phyloP scores from a whole-genome alignment of 345 rosid species.

The Eucalyptus melliodora region DNA sequence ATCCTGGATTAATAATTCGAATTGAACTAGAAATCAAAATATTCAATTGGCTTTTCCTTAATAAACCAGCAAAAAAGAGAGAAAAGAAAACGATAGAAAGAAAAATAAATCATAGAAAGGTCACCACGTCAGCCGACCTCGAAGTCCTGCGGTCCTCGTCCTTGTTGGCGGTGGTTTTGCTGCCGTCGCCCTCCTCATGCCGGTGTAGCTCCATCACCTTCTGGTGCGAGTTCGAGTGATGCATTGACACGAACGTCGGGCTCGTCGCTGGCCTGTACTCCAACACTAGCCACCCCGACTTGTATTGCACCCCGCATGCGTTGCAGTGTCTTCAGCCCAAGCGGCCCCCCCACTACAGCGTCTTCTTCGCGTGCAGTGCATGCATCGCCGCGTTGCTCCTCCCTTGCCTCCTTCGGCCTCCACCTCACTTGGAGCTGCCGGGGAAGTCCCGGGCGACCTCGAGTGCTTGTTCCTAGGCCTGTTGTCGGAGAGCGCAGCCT shows the following conservation, averaged over 20 bases:
- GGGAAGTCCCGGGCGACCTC: neutral
- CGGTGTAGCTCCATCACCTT: neutral
- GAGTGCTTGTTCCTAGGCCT: neutral
- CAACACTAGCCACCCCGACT: no score
- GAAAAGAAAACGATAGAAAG: neutral
- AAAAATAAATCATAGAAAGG: neutral
- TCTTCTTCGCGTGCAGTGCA: no score
- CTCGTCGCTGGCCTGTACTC: neutral
- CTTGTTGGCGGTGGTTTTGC: neutral
- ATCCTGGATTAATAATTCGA: neutral
- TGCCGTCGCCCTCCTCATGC: neutral
- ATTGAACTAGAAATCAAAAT: neutral
- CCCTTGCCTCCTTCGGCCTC: neutral
- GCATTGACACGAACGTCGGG: neutral
- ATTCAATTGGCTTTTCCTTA: neutral
- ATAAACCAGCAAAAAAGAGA: neutral
- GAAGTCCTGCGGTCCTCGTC: neutral
- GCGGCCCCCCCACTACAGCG: no score
- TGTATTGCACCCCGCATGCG: no score
- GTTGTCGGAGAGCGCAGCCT: neutral
- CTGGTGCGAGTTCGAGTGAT: neutral
- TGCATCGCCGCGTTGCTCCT: neutral
- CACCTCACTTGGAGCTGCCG: neutral
- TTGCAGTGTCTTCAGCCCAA: no score
- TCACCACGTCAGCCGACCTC: neutral